Base-by-base conservation (phyloP, 345 rosid genomes). In the Carallia pectinifolia region DNA sequence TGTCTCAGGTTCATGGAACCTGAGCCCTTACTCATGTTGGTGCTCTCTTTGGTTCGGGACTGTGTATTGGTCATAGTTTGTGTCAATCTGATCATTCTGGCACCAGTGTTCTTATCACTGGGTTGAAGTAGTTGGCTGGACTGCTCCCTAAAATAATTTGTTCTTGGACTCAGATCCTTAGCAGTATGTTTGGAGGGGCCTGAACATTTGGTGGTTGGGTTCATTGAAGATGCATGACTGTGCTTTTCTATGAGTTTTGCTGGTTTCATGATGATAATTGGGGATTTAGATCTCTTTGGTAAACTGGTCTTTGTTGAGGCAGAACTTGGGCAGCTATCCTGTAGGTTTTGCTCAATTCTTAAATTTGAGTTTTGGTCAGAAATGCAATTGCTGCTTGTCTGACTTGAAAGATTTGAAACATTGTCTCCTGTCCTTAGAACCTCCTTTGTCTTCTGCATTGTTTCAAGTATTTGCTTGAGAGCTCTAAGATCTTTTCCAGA, bases 401-500 rank as follows among this genome's bases (percentile, higher is more conserved):
- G 81, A 66, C 73, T 73, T 48, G 18, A 69, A 53, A 75, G 73
- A 44, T 70, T 77, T 64, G 76, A 47, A 74, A 48, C 73, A 55
- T 75, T 87, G 62, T 88, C 78, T 59, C 79, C 79, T 73, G 74
- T 71, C 29, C 81, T 84, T 31, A 76, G 63, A 60, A 75, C 65
- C 58, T 81, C 83, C 64, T 87, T 85, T 1, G 82, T 81, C 80
- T 87, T 89, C 76, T 90, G 91, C 92, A 85, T 92, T 61, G 92
- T 96, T 80, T 85, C 94, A 56, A 90, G 92, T 76, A 89, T 89
- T 75, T 89, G 98, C 77, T 89, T 88, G 37, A 89, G 96, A 75
- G 96, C 93, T 79, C 91, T 86, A 62, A 88, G 96, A 78, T 90
- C 99, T 81, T 89, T 95, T 68, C 91, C 98, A 0, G 99, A 87